phyloP scores from a whole-genome alignment of 2,329 filamentous ascomycete species.

The Lachnellula occidentalis region DNA sequence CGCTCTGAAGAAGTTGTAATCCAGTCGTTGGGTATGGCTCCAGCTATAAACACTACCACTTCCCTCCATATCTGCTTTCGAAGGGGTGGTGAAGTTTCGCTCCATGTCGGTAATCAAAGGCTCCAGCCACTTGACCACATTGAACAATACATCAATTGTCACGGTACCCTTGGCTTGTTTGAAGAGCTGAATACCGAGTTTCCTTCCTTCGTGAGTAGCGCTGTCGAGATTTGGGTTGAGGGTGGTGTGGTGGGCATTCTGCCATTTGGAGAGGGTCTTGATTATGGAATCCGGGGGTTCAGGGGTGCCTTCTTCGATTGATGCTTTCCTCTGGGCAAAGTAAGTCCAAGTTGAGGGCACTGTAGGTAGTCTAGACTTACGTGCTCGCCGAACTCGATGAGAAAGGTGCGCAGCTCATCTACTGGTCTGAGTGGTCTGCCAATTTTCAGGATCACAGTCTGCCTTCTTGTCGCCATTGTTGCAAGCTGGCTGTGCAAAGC shows the following conservation, averaged over 20 bases:
- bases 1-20: background rate
- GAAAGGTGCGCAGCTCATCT: background rate
- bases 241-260: background rate
- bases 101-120: background rate
- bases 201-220: background rate
- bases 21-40: background rate
- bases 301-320: background rate
- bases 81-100: background rate
- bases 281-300: background rate
- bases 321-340: background rate
- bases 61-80: background rate
- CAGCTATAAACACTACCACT: background rate
- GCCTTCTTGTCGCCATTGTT: background rate
- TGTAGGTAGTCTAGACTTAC: background rate
- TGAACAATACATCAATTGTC: background rate
- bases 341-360: background rate
- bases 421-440: background rate
- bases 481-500: too few relatives aligned
- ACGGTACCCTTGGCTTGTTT: background rate
- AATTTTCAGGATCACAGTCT: background rate
- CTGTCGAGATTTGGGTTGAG: background rate
- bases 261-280: background rate
- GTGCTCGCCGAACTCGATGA: background rate
- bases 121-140: background rate
- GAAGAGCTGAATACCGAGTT: background rate